Base-by-base conservation (phyloP, 371 early-diverging fungal genomes). In the Entomophthora muscae region DNA sequence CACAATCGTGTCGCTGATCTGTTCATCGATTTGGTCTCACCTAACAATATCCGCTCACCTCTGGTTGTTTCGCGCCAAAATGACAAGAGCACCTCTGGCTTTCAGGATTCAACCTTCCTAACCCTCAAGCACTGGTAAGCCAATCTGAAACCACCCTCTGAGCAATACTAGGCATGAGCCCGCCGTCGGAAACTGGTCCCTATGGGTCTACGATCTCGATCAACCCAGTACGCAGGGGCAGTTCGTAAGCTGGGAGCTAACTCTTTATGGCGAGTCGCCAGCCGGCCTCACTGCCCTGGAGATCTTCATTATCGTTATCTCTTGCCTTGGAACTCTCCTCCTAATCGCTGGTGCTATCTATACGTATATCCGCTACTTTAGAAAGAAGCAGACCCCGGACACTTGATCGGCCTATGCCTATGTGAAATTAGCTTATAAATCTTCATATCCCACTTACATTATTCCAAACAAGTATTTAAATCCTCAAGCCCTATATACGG, bases 101-200 rank as follows among this genome's bases (percentile, higher is more conserved):
- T 91, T 52, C n/a, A 52, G 21, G 78, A 86, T 66, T 96, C 97
- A 96, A 92, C 89, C n/a, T 88, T 95, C 62, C 92, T 92, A 91
- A 81, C 81, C 42, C 93, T 96, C 32, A 90, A 87, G 74, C 95
- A 95, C 66, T 98, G 42, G 42, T 42, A 42, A 17, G 42, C 17
- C 10, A 10, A 42, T 10, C 17, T 42, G 5, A 17, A 10, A 42
- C 5, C 42, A 17, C 42, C 10, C 5, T 5, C 42, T 42, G 17
- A 42, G 5, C 17, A n/a, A n/a, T 42, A 42, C 17, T 26, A 55
- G 56, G 56, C 24, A 55, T 26, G 56, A 55, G n/a, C 56, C 56
- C 12, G 56, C 56, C n/a, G 56, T 13, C 7, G 56, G 56, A 55
- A n/a, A 22, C 24, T 55, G 56, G 56, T 24, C 22, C 3, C n/a